Base-by-base conservation (phyloP, 2,329 filamentous ascomycete species). In the Zasmidium angulare region DNA sequence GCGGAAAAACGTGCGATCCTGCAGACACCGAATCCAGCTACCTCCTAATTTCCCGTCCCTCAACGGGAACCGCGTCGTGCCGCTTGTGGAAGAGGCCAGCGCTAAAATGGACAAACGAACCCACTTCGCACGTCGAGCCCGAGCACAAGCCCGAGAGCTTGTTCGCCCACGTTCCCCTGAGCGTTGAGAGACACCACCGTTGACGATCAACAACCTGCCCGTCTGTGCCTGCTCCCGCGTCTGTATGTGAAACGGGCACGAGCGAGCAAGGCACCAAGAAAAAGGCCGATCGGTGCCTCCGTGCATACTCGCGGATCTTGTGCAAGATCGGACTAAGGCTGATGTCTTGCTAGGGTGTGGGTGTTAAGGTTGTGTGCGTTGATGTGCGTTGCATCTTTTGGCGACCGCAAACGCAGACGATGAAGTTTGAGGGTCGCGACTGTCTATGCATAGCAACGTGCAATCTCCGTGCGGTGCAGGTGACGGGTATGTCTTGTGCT, bases 371-470 rank as follows among this genome's bases (percentile, higher is more conserved):
- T 43, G 9, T 7, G 6, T 43, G 3, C 36, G 11, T 43, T 49
- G n/a, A n/a, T n/a, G n/a, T n/a, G n/a, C n/a, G n/a, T n/a, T n/a
- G n/a, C n/a, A n/a, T n/a, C n/a, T n/a, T n/a, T n/a, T n/a, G n/a
- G n/a, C n/a, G n/a, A n/a, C n/a, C n/a, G n/a, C n/a, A n/a, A n/a
- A n/a, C n/a, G n/a, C n/a, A n/a, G n/a, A n/a, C n/a, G n/a, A n/a
- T n/a, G n/a, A n/a, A n/a, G n/a, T n/a, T n/a, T n/a, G n/a, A n/a
- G n/a, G n/a, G n/a, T n/a, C n/a, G 36, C 12, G 48, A 50, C 6
- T 29, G 26, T 23, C 48, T 50, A 50, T 50, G 48, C 48, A 55
- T 55, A 55, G 52, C 19, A 55, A 55, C 52, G 21, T 23, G 36
- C 22, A 55, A 55, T 47, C 46, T 47, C 52, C 52, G 40, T 22